phyloP scores from a whole-genome alignment of 495 filamentous ascomycete species.

The Neurospora sp. region DNA sequence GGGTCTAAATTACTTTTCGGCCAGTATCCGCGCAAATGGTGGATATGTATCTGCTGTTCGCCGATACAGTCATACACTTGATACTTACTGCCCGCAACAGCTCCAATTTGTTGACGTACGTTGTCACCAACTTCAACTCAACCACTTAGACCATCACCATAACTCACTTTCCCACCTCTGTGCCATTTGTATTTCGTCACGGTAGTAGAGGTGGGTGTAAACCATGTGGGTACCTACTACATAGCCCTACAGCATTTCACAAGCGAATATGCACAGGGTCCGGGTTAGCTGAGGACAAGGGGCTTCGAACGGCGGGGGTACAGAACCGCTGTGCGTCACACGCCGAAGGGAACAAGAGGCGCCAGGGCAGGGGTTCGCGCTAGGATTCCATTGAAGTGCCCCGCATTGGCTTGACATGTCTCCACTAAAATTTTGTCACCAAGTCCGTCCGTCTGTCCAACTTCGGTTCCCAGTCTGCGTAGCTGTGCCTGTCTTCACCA shows the following conservation, averaged over 20 bases:
- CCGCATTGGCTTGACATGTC: neutral
- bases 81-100: neutral
- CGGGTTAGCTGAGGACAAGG: neutral
- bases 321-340: neutral
- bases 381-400: neutral
- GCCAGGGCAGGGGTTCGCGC: neutral
- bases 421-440: conserved; percentile 5
- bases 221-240: neutral
- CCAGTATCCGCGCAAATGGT: neutral
- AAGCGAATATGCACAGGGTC: neutral
- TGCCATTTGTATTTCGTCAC: neutral
- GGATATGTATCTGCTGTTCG: neutral
- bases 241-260: neutral
- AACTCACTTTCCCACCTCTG: neutral
- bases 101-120: neutral
- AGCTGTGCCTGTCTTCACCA: neutral
- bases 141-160: neutral
- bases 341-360: neutral
- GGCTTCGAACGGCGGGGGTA: neutral
- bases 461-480: neutral
- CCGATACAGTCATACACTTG: neutral
- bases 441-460: neutral
- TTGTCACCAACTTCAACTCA: neutral
- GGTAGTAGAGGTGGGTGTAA: neutral
- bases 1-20: neutral